Conservation (phyloP, 305 asterid genomes). For the Fraxinus sp. region DNA sequence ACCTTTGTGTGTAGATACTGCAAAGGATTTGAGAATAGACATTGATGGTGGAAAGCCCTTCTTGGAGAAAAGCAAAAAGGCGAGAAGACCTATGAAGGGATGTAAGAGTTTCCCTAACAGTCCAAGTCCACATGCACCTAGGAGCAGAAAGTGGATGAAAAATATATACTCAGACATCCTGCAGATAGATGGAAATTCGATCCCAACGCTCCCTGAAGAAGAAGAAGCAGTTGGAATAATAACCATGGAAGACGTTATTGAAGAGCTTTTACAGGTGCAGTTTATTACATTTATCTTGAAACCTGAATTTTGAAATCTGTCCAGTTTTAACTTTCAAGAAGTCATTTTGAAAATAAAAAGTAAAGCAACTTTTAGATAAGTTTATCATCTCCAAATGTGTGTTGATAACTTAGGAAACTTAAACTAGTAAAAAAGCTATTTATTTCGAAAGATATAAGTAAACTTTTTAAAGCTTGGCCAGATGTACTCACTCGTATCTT, state of each 20-base stretch:
- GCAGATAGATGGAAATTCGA: constrained; percentile 48
- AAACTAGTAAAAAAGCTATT: background rate
- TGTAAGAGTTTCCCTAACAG: constrained; percentile 47
- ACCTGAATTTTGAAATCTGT: background rate
- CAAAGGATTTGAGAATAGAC: constrained; percentile 48
- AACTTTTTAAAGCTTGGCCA: background rate
- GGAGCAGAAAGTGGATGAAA: constrained; percentile 68
- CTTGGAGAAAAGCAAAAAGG: constrained; percentile 30
- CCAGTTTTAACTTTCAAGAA: background rate
- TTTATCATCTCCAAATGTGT: no score
- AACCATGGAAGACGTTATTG: constrained; percentile 93
- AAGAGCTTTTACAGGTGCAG: constrained; percentile 75
- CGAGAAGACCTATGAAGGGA: constrained; percentile 40
- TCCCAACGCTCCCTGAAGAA: constrained; percentile 47
- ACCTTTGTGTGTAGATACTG: constrained; percentile 19
- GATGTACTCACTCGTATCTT: background rate
- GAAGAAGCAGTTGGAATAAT: constrained; percentile 79
- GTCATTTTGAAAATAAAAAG: background rate
- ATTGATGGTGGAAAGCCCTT: constrained; percentile 38
- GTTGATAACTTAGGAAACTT: background rate
- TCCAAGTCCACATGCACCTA: constrained; percentile 31
- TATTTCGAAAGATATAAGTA: background rate
- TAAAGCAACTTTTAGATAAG: background rate
- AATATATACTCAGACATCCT: constrained; percentile 66
- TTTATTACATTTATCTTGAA: background rate